Evolutionary conservation across 495 filamentous ascomycete genomes (phyloP).

Genomic region (Neurospora sp.): DNA sequence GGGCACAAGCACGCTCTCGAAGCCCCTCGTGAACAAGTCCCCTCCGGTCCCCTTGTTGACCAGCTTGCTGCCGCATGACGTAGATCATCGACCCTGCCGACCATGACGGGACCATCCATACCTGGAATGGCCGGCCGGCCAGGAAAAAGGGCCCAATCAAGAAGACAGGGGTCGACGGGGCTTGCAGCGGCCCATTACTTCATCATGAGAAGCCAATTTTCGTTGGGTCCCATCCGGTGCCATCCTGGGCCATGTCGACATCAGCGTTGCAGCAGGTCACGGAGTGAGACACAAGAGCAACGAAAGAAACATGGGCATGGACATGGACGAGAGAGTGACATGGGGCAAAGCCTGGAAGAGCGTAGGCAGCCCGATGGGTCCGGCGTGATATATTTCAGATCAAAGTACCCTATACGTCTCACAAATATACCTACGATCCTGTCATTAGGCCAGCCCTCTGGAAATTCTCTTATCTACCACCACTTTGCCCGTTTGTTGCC

Average conservation of each 20-base stretch:
- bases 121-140: neutral
- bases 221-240: neutral
- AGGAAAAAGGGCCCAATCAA: neutral
- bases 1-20: neutral
- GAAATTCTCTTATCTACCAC: neutral
- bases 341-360: neutral
- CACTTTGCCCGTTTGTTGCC: neutral
- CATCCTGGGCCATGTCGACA: neutral
- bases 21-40: neutral
- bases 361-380: neutral
- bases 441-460: neutral
- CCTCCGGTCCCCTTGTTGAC: neutral
- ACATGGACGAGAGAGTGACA: neutral
- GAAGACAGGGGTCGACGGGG: neutral
- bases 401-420: neutral
- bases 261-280: neutral
- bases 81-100: constrained; percentile 1
- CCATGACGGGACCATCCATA: neutral
- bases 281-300: neutral
- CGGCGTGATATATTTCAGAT: neutral
- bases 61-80: constrained; percentile 3
- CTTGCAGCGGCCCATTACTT: neutral
- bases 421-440: neutral
- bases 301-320: neutral
- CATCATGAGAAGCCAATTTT: neutral